Evolutionary conservation across 352 stramenopile genomes (phyloP), one percentile per base, ranked within the genome.

Genomic region (Phytopythium oedochilum): DNA sequence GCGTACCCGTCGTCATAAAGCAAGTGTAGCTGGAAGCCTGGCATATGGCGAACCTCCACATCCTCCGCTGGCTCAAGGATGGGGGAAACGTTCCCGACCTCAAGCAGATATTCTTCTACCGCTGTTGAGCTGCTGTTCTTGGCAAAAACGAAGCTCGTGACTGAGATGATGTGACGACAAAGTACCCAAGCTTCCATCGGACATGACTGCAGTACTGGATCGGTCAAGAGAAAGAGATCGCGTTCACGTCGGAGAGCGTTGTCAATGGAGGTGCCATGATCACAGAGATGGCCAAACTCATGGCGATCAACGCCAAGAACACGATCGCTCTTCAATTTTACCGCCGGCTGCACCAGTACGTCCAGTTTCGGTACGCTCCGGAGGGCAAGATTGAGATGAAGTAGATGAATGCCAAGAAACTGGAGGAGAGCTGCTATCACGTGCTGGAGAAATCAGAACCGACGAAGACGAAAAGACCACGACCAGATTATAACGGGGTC

Each of bases 31-130:
- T 67, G 11, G 55, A 67, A 32, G 46, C n/a, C 9, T 63, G 54
- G 60, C 50, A 67, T 29, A 44, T 67, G 5, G 50, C 53, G 6
- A 67, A 63, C 31, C 50, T 67, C 7, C 60, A 67, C 42, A 39
- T 55, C 1, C 45, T 57, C 2, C 44, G 60, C 8, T 63, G 60
- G 39, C 43, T 63, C 15, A 6, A 58, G 8, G 44, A 57, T 45
- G 31, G 32, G n/a, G 42, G 46, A 3, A 26, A 52, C 7, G 12
- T 68, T 23, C 45, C 51, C 8, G 22, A 40, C 14, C 47, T 55
- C 28, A 44, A 55, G n/a, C 25, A 25, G 38, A 46, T 20, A 20
- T 55, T 61, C 35, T 56, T 52, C 53, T 58, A 61, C 18, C 48
- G 31, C 0, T 64, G 61, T 36, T 61, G 61, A 26, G 10, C 20